Conservation (phyloP, 2,329 filamentous ascomycete genomes). For the Claviceps sp. region DNA sequence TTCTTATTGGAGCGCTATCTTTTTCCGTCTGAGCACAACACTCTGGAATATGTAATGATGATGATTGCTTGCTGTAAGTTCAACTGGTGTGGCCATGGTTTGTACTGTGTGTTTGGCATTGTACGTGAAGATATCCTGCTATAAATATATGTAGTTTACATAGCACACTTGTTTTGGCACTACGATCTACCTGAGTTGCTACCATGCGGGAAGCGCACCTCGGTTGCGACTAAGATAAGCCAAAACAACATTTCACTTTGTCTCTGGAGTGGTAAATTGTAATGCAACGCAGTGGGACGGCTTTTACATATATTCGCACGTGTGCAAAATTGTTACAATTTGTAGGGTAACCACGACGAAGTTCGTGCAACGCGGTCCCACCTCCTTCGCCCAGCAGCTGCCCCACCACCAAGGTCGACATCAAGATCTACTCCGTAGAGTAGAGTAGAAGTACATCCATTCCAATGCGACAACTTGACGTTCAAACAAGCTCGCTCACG, state of each 20-base stretch:
- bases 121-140: no score
- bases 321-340: background rate
- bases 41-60: background rate
- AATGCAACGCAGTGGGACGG: no score
- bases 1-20: no score
- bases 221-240: no score
- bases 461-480: background rate
- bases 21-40: background rate
- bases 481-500: background rate
- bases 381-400: background rate
- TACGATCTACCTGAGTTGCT: no score
- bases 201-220: no score
- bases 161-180: no score
- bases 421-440: background rate
- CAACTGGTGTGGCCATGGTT: no score
- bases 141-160: background rate
- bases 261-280: no score
- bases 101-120: no score
- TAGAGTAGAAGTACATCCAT: background rate
- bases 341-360: background rate
- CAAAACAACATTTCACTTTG: no score
- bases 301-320: background rate
- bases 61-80: background rate
- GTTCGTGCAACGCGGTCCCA: background rate
- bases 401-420: background rate